Evolutionary conservation across 129 eudicot species (phyloP), one percentile per base, ranked within the genome.

Genomic region (Escallonia rubra): DNA sequence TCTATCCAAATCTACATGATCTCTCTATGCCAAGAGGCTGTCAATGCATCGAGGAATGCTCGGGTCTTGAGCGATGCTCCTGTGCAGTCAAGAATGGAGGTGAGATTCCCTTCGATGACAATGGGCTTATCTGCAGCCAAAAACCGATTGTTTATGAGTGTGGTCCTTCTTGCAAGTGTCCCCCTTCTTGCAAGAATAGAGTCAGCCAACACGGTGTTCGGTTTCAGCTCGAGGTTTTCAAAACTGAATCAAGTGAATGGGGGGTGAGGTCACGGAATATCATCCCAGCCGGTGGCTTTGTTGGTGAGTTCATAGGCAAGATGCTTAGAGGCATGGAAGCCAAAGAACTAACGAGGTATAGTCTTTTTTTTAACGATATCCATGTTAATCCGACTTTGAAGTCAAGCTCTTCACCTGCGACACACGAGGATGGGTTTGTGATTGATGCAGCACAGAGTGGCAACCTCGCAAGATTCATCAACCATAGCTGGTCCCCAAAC

Each of bases 141-240:
- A 66, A 74, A 67, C 72, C 68, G 43, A 49, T 62, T 43, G 59
- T 67, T 23, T 67, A 66, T 6, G 73, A 67, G 63, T 74, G 79
- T 60, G 74, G 79, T 44, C 69, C 74, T 47, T 6, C 46, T 49
- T 66, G 66, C 53, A 66, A 66, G 23, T 74, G 78, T 41, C 66
- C 66, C 2, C 72, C 66, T 34, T 34, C 16, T 55, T 74, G 78
- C 69, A 23, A 54, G 10, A 74, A 74, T 16, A 16, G 73, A 13
- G 48, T 49, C 7, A 65, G 61, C 62, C 78, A 74, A 66, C 12
- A 10, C 6, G 78, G 62, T 1, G 7, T 67, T 3, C 4, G 43
- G 41, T 67, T 46, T 38, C 72, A 60, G 10, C 40, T 74, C 5
- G 73, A 74, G 71, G 15, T 74, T 39, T 74, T 65, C 59, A 65